A percentile compares a stretch with the other conserved stretches of the same genome.
Conservation (phyloP, 1,284 basidiomycete species). For the Trichosporon coremiiforme region DNA sequence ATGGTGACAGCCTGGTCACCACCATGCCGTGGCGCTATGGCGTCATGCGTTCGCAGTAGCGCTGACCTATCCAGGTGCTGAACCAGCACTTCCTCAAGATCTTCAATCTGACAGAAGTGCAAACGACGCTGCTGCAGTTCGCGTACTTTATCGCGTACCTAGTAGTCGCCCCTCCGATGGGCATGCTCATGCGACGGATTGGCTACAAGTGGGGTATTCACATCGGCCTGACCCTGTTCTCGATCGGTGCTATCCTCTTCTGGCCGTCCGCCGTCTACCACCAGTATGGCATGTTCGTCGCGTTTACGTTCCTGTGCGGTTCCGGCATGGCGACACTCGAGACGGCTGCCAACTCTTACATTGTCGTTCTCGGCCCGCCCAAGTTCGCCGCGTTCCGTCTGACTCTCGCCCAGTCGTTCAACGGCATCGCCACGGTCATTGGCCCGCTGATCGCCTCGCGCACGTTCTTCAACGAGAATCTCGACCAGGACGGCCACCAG, state of each 20-base stretch:
- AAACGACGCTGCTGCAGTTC: slow-evolving; percentile 46
- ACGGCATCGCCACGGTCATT: slow-evolving; percentile 47
- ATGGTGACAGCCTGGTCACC: background rate
- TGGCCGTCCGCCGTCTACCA: slow-evolving; percentile 43
- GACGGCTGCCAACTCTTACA: slow-evolving; percentile 45
- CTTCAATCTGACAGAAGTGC: slow-evolving; percentile 34
- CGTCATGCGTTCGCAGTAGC: background rate
- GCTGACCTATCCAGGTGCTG: slow-evolving; percentile 21
- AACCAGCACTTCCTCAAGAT: slow-evolving; percentile 29
- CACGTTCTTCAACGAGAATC: slow-evolving; percentile 42
- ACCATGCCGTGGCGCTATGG: background rate
- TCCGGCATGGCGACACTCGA: slow-evolving; percentile 47
- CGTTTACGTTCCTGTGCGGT: slow-evolving; percentile 44
- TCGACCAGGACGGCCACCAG: slow-evolving; percentile 29
- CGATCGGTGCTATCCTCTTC: slow-evolving; percentile 40
- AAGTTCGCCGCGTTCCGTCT: slow-evolving; percentile 40
- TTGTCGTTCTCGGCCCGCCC: slow-evolving; percentile 43
- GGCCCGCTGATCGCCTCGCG: slow-evolving; percentile 43
- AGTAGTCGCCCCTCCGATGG: slow-evolving; percentile 42
- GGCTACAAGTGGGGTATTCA: slow-evolving; percentile 50
- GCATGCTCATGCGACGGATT: slow-evolving; percentile 42
- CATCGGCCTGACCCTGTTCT: slow-evolving; percentile 40
- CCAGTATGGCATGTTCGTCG: slow-evolving; percentile 36
- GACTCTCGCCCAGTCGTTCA: slow-evolving; percentile 45
- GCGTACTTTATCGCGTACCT: slow-evolving; percentile 43